These are phyloP conservation scores for Neopestalotiopsis sp. DNA, from an alignment of 2,329 filamentous ascomycete genomes.

Conservation along the genomic window DNA sequence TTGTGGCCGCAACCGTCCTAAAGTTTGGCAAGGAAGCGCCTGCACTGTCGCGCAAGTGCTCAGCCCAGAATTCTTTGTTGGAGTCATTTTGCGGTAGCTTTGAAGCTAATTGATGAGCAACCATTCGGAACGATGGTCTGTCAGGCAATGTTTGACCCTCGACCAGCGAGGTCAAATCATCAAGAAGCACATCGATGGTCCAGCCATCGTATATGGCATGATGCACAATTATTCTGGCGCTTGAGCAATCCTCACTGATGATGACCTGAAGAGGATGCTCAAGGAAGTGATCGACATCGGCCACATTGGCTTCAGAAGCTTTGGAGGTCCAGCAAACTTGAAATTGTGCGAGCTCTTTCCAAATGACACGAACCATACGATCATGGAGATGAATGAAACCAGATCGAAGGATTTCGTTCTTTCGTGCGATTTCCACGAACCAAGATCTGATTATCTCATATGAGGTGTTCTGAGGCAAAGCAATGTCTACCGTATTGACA, in stretches of 20 bases:
- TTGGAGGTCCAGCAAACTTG: conserved; percentile 48
- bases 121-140: conserved; percentile 64
- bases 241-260: conserved; percentile 41
- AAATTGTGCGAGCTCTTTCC: conserved; percentile 51
- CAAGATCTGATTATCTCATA: conserved; percentile 49
- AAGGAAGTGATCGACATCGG: conserved; percentile 47
- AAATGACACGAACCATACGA: conserved; percentile 67
- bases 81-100: conserved; percentile 37
- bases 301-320: conserved; percentile 45
- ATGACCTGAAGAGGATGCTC: conserved; percentile 66
- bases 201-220: conserved; percentile 94
- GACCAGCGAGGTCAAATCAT: conserved; percentile 66
- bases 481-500: conserved; percentile 77
- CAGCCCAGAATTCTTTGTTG: conserved; percentile 71
- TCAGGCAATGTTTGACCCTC: conserved; percentile 27
- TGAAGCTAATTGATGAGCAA: conserved; percentile 53
- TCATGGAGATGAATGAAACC: conserved; percentile 68
- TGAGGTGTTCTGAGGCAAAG: conserved; percentile 47
- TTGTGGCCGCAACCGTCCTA: conserved; percentile 40
- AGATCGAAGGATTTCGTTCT: conserved; percentile 73
- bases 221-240: conserved; percentile 66
- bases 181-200: conserved; percentile 77
- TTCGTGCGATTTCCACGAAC: conserved; percentile 52
- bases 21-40: conserved; percentile 64
- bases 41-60: conserved; percentile 63